These are phyloP conservation scores for Ganoderma boninense DNA, from an alignment of 1,284 basidiomycete species.

Conservation along the genomic window DNA sequence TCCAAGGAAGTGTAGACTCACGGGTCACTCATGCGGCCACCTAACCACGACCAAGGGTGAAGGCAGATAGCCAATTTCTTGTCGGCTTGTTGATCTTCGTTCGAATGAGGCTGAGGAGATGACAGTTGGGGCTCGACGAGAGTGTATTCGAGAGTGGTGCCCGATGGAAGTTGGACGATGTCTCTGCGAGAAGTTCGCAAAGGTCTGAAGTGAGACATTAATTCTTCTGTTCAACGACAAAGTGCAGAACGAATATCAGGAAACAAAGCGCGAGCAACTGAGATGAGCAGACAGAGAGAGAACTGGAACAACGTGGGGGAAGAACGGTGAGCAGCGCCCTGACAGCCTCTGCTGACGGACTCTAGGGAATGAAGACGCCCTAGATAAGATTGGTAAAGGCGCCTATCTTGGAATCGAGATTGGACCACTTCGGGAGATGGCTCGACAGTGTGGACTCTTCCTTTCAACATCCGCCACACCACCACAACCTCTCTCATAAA, in stretches of 20 bases:
- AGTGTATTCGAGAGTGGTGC: slow-evolving; percentile 24
- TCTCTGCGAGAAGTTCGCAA: background rate
- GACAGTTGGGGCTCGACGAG: slow-evolving; percentile 4
- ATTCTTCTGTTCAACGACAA: background rate
- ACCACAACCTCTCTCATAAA: background rate
- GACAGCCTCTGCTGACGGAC: background rate
- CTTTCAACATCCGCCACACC: background rate
- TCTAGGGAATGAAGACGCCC: slow-evolving; percentile 1
- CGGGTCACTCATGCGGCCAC: slow-evolving; percentile 79
- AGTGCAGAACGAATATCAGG: too few species aligned
- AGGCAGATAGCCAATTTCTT: slow-evolving; percentile 67
- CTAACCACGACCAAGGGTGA: slow-evolving; percentile 84
- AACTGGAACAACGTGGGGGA: background rate
- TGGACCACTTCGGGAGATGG: slow-evolving; percentile 12
- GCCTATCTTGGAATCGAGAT: slow-evolving; percentile 21
- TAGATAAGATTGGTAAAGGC: slow-evolving; percentile 17
- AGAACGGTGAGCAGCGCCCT: background rate
- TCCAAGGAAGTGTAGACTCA: slow-evolving; percentile 47
- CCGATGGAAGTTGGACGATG: slow-evolving; percentile 21
- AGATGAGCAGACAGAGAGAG: background rate
- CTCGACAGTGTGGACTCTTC: slow-evolving; percentile 6
- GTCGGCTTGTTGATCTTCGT: too few species aligned
- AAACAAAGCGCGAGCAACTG: background rate
- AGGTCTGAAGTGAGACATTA: background rate
- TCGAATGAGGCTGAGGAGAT: background rate